These are phyloP conservation scores for Phaeosphaeriaceae sp. DNA, from an alignment of 2,329 filamentous ascomycete species.

Conservation along the genomic window DNA sequence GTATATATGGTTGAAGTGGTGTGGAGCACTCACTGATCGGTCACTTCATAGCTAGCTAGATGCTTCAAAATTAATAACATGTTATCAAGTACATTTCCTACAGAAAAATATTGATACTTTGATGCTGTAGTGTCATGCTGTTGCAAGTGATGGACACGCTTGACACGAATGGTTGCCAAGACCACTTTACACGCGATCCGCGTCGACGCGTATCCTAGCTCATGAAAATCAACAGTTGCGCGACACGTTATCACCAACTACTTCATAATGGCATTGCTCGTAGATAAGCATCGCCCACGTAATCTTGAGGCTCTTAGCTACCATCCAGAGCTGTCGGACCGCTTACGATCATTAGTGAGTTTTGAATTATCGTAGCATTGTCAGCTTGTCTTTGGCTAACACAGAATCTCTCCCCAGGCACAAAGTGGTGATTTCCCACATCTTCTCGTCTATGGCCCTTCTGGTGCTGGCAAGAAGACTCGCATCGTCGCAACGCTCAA, in stretches of 20 bases:
- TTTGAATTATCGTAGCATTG: not conserved
- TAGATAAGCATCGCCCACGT: slow-evolving; percentile 72
- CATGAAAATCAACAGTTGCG: slow-evolving; percentile 13
- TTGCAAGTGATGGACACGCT: not conserved
- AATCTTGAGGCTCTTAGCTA: slow-evolving; percentile 82
- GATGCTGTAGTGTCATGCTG: too few relatives aligned
- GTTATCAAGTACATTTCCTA: too few relatives aligned
- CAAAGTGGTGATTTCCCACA: slow-evolving; percentile 98
- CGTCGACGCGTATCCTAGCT: slow-evolving; percentile 36
- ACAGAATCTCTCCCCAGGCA: slow-evolving; percentile 63
- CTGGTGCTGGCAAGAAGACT: slow-evolving; percentile 96
- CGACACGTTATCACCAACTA: slow-evolving; percentile 9
- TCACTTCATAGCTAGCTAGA: not conserved
- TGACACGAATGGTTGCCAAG: slow-evolving; percentile 17
- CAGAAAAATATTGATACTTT: too few relatives aligned
- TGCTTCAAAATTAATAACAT: too few relatives aligned
- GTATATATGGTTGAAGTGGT: too few relatives aligned
- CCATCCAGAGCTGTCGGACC: slow-evolving; percentile 84
- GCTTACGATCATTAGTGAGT: slow-evolving; percentile 82
- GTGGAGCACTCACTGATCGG: not conserved
- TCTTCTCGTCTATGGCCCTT: slow-evolving; percentile 94
- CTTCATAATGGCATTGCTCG: slow-evolving; percentile 65
- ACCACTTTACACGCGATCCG: slow-evolving; percentile 45
- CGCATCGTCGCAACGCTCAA: slow-evolving; percentile 94
- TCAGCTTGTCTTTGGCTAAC: slow-evolving; percentile 13